These are phyloP conservation scores for Conticribra weissflogii DNA, from an alignment of 108 stramenopile species.

Conservation along the genomic window DNA sequence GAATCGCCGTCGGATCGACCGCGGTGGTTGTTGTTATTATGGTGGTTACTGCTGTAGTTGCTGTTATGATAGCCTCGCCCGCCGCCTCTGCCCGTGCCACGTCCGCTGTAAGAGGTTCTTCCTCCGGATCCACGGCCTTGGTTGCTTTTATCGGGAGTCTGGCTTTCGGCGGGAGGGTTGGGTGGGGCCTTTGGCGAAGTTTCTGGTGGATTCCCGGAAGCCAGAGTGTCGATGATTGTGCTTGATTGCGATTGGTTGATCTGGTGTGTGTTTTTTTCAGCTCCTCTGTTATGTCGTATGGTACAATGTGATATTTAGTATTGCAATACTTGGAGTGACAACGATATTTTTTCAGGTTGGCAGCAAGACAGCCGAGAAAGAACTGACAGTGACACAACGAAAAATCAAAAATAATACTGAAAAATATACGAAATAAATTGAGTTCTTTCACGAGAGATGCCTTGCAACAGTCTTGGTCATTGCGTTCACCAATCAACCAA, in stretches of 20 bases:
- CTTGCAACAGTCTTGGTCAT: no score
- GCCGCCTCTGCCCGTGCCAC: constrained; percentile 4
- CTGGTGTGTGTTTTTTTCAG: constrained; percentile 1
- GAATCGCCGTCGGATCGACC: constrained; percentile 2
- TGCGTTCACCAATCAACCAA: no score
- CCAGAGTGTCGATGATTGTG: no score
- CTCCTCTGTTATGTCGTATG: no score
- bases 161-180: constrained; percentile 4
- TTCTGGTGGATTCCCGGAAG: constrained; percentile 1
- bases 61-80: constrained; percentile 2
- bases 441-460: no score
- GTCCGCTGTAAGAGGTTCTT: constrained; percentile 2
- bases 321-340: no score
- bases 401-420: no score
- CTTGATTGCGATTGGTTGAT: neutral
- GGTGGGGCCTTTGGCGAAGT: neutral
- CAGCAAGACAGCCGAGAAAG: no score
- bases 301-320: no score
- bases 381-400: no score
- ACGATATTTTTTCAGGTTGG: no score
- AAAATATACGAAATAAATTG: no score
- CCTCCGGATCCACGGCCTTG: constrained; percentile 3
- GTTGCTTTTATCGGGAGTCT: constrained; percentile 18
- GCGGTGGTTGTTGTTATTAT: neutral
- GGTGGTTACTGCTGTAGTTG: neutral